A percentile compares a stretch with the other conserved stretches of the same genome.
These are phyloP conservation scores for Pyrus betulifolia DNA, from an alignment of 306 rosid species.

Conservation along the genomic window DNA sequence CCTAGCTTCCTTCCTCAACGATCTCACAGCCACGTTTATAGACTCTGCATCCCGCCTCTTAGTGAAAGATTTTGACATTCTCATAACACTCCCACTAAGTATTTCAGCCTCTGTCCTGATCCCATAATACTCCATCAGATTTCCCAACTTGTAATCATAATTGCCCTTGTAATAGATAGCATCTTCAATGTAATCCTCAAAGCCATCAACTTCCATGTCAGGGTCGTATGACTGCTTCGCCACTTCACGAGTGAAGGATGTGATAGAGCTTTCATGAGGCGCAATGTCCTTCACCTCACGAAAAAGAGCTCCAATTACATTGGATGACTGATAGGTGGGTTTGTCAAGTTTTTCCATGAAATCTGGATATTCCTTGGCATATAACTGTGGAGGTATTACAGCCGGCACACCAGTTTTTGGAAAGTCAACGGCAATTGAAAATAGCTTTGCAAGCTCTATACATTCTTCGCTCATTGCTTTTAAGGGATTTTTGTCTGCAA, in stretches of 20 bases:
- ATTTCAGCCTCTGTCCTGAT: conserved; percentile 75
- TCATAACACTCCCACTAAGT: conserved; percentile 57
- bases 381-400: conserved; percentile 37
- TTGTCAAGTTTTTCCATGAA: conserved; percentile 72
- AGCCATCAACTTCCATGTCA: conserved; percentile 67
- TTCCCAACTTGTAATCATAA: conserved; percentile 60
- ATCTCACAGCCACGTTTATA: conserved; percentile 40
- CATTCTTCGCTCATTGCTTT: conserved; percentile 63
- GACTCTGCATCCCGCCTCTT: conserved; percentile 54
- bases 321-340: conserved; percentile 41
- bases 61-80: conserved; percentile 45
- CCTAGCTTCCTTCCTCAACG: conserved; percentile 65
- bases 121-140: conserved; percentile 68
- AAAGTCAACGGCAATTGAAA: conserved; percentile 70
- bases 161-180: conserved; percentile 52
- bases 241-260: conserved; percentile 37
- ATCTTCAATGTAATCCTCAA: conserved; percentile 53
- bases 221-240: conserved; percentile 51
- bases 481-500: conserved; percentile 41
- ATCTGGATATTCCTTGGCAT: conserved; percentile 56
- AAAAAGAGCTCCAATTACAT: conserved; percentile 68
- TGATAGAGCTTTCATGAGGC: conserved; percentile 12
- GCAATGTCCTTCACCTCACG: conserved; percentile 44
- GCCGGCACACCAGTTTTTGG: conserved; percentile 83
- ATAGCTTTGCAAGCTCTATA: conserved; percentile 56